These are phyloP conservation scores for Plasmodium blacklocki DNA, from an alignment of 169 alveolate genomes.

Conservation along the genomic window DNA sequence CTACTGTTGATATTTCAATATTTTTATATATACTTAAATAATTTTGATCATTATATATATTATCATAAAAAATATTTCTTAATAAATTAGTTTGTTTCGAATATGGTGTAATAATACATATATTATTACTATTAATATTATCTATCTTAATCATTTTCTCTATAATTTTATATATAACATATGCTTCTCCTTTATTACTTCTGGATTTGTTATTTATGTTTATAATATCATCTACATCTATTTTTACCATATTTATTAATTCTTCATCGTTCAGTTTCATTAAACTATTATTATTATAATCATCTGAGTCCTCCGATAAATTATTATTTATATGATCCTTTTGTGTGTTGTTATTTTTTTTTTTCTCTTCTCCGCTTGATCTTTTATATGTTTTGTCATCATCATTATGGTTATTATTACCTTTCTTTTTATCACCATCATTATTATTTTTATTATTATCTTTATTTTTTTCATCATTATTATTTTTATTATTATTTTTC, in stretches of 20 bases:
- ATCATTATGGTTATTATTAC: neutral
- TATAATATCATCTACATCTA: constrained; percentile 46
- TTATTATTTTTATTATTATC: too few species aligned
- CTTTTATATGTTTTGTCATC: neutral
- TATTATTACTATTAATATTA: constrained; percentile 18
- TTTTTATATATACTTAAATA: constrained; percentile 13
- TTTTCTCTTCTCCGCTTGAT: neutral
- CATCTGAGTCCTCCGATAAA: neutral
- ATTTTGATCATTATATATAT: constrained; percentile 22
- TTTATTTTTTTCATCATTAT: neutral
- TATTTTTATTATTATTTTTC: neutral
- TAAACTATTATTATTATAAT: neutral
- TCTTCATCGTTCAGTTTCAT: constrained; percentile 22
- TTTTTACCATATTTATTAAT: constrained; percentile 17
- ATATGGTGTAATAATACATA: constrained; percentile 71
- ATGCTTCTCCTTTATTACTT: constrained; percentile 74
- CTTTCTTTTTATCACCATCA: constrained; percentile 1
- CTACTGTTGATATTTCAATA: constrained; percentile 70
- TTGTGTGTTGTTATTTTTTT: neutral
- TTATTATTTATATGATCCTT: neutral
- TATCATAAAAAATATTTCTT: constrained; percentile 47
- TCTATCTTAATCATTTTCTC: constrained; percentile 39
- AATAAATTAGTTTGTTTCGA: constrained; percentile 54
- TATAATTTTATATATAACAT: constrained; percentile 43
- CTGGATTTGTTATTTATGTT: constrained; percentile 59